Evolutionary conservation across 2,329 filamentous ascomycete genomes (phyloP).

Genomic region (Chrysoporthe cubensis): DNA sequence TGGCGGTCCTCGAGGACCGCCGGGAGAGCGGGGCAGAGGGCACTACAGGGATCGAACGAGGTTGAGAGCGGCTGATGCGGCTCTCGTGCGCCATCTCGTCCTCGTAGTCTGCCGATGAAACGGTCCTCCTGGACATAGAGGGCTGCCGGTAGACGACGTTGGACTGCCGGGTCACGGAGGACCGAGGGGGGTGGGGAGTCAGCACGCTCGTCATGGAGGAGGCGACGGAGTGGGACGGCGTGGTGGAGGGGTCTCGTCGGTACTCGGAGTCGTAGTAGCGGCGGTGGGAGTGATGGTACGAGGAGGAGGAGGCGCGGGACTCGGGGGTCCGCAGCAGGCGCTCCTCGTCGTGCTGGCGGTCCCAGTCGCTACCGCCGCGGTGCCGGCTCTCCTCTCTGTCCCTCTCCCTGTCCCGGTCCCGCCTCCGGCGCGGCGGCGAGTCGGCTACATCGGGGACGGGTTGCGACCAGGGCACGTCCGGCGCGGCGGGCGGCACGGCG

Average conservation of each 20-base stretch:
- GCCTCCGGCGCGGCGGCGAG: constrained; percentile 36
- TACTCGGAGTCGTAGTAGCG: constrained; percentile 21
- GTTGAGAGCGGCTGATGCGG: constrained; percentile 34
- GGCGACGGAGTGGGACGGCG: constrained; percentile 32
- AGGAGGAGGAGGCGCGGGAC: constrained; percentile 28
- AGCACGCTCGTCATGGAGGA: constrained; percentile 35
- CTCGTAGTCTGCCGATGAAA: constrained; percentile 30
- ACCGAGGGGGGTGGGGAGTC: constrained; percentile 37
- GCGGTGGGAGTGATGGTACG: constrained; percentile 18
- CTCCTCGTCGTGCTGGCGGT: constrained; percentile 21
- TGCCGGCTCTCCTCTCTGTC: constrained; percentile 9
- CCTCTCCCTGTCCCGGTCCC: constrained; percentile 1
- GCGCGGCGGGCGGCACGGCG: constrained; percentile 32
- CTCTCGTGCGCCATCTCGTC: constrained; percentile 37
- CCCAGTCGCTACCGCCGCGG: constrained; percentile 15
- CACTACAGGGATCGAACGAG: constrained; percentile 18
- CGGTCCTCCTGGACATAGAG: constrained; percentile 22
- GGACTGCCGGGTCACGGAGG: constrained; percentile 34
- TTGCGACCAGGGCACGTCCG: constrained; percentile 37
- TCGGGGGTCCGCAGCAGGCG: constrained; percentile 25
- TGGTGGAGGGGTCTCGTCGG: constrained; percentile 20
- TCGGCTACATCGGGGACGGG: constrained; percentile 32
- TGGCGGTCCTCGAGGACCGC: constrained; percentile 38
- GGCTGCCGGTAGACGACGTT: constrained; percentile 32
- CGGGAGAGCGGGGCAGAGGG: constrained; percentile 44